These are phyloP conservation scores for Apophysomyces ossiformis DNA, from an alignment of 371 early-diverging fungal species.

Conservation along the genomic window DNA sequence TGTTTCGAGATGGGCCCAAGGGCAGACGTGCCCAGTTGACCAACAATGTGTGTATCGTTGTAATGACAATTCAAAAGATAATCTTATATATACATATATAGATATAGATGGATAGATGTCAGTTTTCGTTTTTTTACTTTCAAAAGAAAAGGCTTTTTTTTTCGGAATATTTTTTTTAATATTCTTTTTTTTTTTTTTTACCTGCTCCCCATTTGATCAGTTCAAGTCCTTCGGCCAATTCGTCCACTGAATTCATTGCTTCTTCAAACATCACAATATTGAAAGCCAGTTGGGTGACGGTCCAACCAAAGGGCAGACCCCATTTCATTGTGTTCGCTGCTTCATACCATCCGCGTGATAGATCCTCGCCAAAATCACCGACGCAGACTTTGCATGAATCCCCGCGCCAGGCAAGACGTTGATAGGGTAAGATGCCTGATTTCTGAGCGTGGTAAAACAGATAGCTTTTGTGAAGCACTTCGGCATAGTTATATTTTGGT, in stretches of 20 bases:
- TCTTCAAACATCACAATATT: slow-evolving; percentile 58
- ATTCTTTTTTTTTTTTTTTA: slow-evolving; percentile 19
- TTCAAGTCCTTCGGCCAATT: slow-evolving; percentile 57
- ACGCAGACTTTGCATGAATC: slow-evolving; percentile 61
- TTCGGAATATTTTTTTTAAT: not conserved
- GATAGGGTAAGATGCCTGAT: slow-evolving; percentile 57
- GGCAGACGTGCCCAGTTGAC: slow-evolving; percentile 56
- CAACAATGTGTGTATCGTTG: slow-evolving; percentile 57
- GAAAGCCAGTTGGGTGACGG: slow-evolving; percentile 56
- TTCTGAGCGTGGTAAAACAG: slow-evolving; percentile 61
- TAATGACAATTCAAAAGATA: slow-evolving; percentile 56
- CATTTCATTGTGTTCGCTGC: slow-evolving; percentile 72
- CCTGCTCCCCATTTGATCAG: slow-evolving; percentile 59
- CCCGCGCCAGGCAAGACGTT: slow-evolving; percentile 63
- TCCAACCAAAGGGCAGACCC: slow-evolving; percentile 61
- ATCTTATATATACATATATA: slow-evolving; percentile 39
- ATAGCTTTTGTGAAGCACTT: slow-evolving; percentile 60
- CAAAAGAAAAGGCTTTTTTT: too few species aligned
- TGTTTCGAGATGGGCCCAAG: slow-evolving; percentile 50
- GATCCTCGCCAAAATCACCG: slow-evolving; percentile 59
- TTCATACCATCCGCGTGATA: slow-evolving; percentile 64
- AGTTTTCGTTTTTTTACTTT: not conserved
- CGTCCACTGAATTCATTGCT: slow-evolving; percentile 54
- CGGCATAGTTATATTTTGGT: slow-evolving; percentile 60
- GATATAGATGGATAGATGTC: slow-evolving; percentile 3